Conservation (phyloP, 192 early-diverging fungal species). For the Coemansia furcata region DNA sequence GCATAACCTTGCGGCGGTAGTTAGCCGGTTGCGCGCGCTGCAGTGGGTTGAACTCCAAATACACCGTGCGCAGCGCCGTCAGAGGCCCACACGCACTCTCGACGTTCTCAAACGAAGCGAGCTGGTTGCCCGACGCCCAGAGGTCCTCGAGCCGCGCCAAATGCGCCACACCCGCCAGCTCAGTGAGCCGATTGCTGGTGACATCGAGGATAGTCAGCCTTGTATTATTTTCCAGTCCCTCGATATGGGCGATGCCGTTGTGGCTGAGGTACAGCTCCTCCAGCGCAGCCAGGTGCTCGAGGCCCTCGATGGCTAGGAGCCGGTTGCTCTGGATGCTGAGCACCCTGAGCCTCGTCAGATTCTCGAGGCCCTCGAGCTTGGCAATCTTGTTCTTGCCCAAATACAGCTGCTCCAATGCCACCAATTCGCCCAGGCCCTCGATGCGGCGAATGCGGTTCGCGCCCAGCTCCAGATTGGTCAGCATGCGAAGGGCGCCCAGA, state of each 20-base stretch:
- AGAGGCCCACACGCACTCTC: slow-evolving; percentile 63
- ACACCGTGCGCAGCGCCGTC: slow-evolving; percentile 74
- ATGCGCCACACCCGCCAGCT: slow-evolving; percentile 72
- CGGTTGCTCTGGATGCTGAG: slow-evolving; percentile 89
- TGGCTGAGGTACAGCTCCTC: slow-evolving; percentile 93
- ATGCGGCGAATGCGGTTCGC: slow-evolving; percentile 92
- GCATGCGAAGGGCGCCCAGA: slow-evolving; percentile 59
- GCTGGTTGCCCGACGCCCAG: slow-evolving; percentile 83
- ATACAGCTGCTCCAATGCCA: slow-evolving; percentile 86
- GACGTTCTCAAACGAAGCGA: slow-evolving; percentile 76
- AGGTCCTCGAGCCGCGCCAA: slow-evolving; percentile 77
- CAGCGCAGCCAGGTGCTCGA: slow-evolving; percentile 64
- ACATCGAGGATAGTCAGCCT: slow-evolving; percentile 83
- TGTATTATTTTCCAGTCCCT: slow-evolving; percentile 75
- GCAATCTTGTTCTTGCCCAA: slow-evolving; percentile 98
- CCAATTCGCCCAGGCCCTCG: slow-evolving; percentile 76
- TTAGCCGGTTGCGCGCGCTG: slow-evolving; percentile 70
- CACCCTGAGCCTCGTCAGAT: slow-evolving; percentile 63
- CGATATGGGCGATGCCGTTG: slow-evolving; percentile 79
- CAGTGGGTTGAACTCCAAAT: slow-evolving; percentile 94
- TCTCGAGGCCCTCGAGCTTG: slow-evolving; percentile 67
- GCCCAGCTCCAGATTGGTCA: slow-evolving; percentile 90
- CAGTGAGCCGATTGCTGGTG: slow-evolving; percentile 71
- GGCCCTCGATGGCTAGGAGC: slow-evolving; percentile 69
- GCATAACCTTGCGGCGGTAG: slow-evolving; percentile 86